Base-by-base conservation (phyloP, 1,139 yeast species). In the Protomyces gravidus region DNA sequence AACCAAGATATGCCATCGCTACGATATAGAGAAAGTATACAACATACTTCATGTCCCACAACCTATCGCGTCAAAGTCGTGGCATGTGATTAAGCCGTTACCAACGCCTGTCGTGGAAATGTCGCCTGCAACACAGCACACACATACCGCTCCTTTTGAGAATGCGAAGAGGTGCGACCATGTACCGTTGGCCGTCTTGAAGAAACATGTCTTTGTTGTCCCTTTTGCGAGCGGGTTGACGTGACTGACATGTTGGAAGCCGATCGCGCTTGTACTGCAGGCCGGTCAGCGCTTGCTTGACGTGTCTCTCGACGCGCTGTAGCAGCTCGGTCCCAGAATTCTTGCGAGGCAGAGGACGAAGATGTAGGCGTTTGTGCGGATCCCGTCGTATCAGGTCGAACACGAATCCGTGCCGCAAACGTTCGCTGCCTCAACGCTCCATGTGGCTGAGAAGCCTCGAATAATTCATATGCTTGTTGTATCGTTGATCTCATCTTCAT, bases 101-200 rank as follows among this genome's bases (percentile, higher is more conserved):
- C 15, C 36, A 30, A 30, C 2, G 7, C n/a, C 36, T 17, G 42
- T 19, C 55, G n/a, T 17, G 56, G 56, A 45, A 28, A 48, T 21
- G 46, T 32, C 2, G 56, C 50, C n/a, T 42, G 40, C 39, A 53
- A 19, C 21, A 53, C 30, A 19, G 58, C 51, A 33, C 58, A 53
- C 23, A 53, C 51, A 25, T 28, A 53, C n/a, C 46, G 39, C 17
- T 53, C 58, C 19, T 27, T 47, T 9, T 9, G 23, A 2, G 28
- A 19, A 15, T 45, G 28, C 17, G 17, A n/a, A 13, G 27, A n/a
- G 28, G 27, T 9, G 13, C 23, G 23, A 45, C 48, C 23, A 19
- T 13, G 9, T 13, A 7, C 32, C 2, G 13, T 9, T 9, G 32
- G 13, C 13, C 36, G 15, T 13, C 36, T 30, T 1, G 36, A 30